Base-by-base conservation (phyloP, 257 asterid genomes). In the Penstemon eatonii region DNA sequence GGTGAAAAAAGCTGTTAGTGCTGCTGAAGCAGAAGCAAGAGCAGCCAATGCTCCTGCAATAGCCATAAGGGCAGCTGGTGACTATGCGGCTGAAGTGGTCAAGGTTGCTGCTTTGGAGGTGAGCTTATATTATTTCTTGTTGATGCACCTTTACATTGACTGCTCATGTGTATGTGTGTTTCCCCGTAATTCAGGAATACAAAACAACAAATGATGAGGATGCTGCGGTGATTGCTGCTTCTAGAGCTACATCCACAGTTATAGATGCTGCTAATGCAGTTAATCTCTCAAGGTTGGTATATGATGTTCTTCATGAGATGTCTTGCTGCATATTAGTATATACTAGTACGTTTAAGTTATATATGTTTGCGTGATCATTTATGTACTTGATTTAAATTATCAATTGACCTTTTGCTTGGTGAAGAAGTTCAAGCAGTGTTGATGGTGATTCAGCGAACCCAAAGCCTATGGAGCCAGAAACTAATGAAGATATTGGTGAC, bases 1-100 rank as follows among this genome's bases (percentile, higher is more conserved):
- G 78, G 99, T 94, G 52, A 87, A 81, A 81, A 87, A 81, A 74
- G 99, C 99, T 65, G 95, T 94, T 63, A 75, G 78, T 73, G 96
- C 99, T 78, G 99, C 99, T 69, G 98, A 91, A 81, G 87, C 96
- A 62, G 99, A 94, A 86, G 99, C 99, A 54, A 83, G 89, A 84
- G 80, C 87, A 45, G 97, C 93, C 73, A 81, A 86, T 80, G 99
- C 99, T 87, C 95, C 96, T 67, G 80, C 80, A 25, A 82, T 78
- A 71, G 99, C 99, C 63, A 74, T 94, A 66, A 83, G 73, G 83
- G 89, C 96, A 56, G 99, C 96, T 58, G 98, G 96, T 58, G 99
- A 94, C 79, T 96, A 84, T 84, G 99, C 97, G 69, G 97, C 99
- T 6, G 99, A 94, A 80, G 85, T 89, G 39, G 99, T 94, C 49